Evolutionary conservation across 345 rosid genomes (phyloP), one percentile per base, ranked within the genome.

Genomic region (Viola odorata): DNA sequence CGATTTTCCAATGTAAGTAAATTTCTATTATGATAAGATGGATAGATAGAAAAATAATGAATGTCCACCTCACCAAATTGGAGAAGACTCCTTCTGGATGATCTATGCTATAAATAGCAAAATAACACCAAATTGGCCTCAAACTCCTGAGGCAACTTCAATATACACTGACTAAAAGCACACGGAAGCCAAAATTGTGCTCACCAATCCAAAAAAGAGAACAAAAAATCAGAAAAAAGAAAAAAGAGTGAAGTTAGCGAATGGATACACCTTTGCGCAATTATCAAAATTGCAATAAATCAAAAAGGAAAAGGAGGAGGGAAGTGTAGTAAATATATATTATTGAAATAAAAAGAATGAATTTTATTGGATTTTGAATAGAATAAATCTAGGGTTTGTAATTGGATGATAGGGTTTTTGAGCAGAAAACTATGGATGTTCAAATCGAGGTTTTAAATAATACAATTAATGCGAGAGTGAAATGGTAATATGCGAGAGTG

Each of bases 331-430:
- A 36, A 48, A 36, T 4, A 37, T 8, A 52, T 4, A 52, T 2
- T 7, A 11, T 14, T 12, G 3, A 0, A 52, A 0, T 10, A 23
- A 45, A 7, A 45, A 12, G 53, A 12, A 6, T 41, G 42, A 51
- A 17, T 41, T 16, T 12, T 55, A 61, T 8, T 13, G 64, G 53
- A 64, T 53, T 41, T 38, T 48, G 47, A 64, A 53, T 10, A 53
- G 64, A 58, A 58, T 52, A 70, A 63, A 70, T 51, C 64, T 59
- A 64, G 62, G 62, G 48, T 70, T 60, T 60, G 60, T 70, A 60
- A 63, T 63, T 70, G 73, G 69, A 58, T 9, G 38, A 32, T 4
- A n/a, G 14, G 40, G 58, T 50, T 37, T 52, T 50, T 58, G 64
- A 60, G 58, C 53, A 7, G 47, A 66, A 58, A 42, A 17, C 32